These are phyloP conservation scores for Pezizomycotina sp. DNA, from an alignment of 2,329 filamentous ascomycete genomes.

Conservation along the genomic window DNA sequence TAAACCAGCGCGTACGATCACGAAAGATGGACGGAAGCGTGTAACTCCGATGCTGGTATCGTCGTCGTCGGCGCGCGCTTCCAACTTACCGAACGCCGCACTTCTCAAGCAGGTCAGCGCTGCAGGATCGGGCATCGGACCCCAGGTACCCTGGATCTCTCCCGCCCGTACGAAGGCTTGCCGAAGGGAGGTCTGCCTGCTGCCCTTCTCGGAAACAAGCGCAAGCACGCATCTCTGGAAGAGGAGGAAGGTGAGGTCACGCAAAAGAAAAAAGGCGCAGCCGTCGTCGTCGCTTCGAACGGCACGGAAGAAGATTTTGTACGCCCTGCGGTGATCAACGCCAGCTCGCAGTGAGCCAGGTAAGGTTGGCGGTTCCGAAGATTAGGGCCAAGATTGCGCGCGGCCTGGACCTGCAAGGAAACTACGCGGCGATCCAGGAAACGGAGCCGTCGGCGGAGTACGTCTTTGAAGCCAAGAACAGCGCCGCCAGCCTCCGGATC, in stretches of 20 bases:
- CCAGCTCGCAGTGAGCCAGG: conserved; percentile 63
- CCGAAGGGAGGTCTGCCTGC: conserved; percentile 75
- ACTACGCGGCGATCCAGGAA: conserved; percentile 16
- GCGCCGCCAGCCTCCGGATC: conserved; percentile 55
- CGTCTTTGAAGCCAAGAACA: conserved; percentile 79
- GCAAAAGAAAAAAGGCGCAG: conserved; percentile 40
- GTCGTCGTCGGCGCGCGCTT: conserved; percentile 31
- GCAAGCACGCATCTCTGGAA: conserved; percentile 58
- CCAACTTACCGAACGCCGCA: conserved; percentile 25
- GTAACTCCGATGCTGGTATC: conserved; percentile 85
- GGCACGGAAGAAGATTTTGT: conserved; percentile 73
- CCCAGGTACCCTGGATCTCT: conserved; percentile 72
- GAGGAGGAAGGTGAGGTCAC: conserved; percentile 39
- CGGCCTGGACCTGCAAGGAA: conserved; percentile 46
- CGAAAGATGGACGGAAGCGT: conserved; percentile 91
- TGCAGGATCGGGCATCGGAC: conserved; percentile 28
- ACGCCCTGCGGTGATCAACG: conserved; percentile 71
- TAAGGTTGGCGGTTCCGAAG: conserved; percentile 74
- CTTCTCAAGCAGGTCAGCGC: conserved; percentile 22
- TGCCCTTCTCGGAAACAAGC: conserved; percentile 82
- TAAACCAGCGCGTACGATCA: conserved; percentile 61
- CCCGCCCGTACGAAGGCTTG: conserved; percentile 82
- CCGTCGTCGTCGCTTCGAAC: conserved; percentile 51
- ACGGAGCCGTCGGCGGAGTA: conserved; percentile 35
- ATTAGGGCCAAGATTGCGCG: conserved; percentile 68